phyloP scores from a whole-genome alignment of 176 grass and related monocot genomes.

The Alloteropsis semialata region DNA sequence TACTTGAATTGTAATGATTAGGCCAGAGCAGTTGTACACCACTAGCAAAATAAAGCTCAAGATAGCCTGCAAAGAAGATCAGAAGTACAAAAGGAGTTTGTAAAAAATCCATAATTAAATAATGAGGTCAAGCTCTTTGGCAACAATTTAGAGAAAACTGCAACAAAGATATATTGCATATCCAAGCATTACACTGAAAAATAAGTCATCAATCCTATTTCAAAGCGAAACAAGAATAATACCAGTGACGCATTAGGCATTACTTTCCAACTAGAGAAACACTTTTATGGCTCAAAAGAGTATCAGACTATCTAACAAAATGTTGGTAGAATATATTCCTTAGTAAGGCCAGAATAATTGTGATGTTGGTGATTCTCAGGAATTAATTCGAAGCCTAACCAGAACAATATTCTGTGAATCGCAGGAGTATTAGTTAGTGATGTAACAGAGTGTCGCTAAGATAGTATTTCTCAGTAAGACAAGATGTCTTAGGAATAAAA shows the following conservation, averaged over 20 bases:
- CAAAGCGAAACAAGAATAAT: not conserved
- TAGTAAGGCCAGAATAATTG: not conserved
- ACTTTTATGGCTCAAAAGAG: slow-evolving; percentile 18
- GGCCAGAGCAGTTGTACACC: slow-evolving; percentile 69
- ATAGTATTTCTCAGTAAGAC: not conserved
- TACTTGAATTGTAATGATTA: slow-evolving; percentile 45
- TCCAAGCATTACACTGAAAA: not conserved
- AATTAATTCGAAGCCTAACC: not conserved
- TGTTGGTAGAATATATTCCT: not conserved
- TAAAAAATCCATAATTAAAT: not conserved
- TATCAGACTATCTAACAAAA: not conserved
- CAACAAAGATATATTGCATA: not conserved
- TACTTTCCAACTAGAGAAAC: slow-evolving; percentile 4
- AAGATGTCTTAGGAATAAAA: not conserved
- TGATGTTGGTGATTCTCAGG: not conserved
- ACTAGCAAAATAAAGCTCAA: slow-evolving; percentile 52
- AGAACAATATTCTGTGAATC: not conserved
- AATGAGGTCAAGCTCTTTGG: not conserved
- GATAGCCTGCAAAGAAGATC: slow-evolving; percentile 36
- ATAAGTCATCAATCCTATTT: not conserved
- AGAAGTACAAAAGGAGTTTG: not conserved
- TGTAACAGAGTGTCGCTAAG: not conserved
- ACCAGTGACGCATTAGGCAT: not conserved
- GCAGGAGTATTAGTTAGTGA: not conserved
- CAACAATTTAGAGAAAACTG: not conserved